Percentiles rank a stretch among this genome's conserved stretches.
Evolutionary conservation across 2,329 filamentous ascomycete species (phyloP).

Genomic region (Aspergillus oerlinghausenensis): DNA sequence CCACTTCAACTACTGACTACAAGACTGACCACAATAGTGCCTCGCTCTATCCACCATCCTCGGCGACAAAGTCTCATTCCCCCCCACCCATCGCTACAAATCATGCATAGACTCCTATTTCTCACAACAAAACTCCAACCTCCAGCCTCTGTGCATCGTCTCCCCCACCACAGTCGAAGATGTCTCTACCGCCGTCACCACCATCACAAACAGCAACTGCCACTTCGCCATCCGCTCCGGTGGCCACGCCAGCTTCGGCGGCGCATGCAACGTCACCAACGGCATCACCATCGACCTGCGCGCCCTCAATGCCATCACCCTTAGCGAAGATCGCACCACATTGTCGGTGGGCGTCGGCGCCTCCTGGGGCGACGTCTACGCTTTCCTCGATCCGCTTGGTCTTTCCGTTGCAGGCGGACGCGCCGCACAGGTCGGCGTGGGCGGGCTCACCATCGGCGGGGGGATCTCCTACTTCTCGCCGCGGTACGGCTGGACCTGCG

Average conservation of each 20-base stretch:
- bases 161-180: conserved; percentile 15
- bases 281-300: conserved; percentile 14
- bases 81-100: conserved; percentile 1
- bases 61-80: conserved; percentile 4
- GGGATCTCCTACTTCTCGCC: conserved; percentile 4
- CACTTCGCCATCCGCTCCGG: conserved; percentile 14
- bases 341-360: conserved; percentile 1
- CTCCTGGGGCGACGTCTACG: conserved; percentile 6
- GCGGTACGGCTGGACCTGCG: conserved; percentile 27
- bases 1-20: no score
- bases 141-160: conserved; percentile 18
- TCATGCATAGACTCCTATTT: conserved; percentile 10
- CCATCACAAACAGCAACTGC: conserved; percentile 7
- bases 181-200: conserved; percentile 11
- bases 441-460: conserved; percentile 11
- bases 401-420: conserved; percentile 18
- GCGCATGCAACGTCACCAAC: conserved; percentile 8
- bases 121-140: conserved; percentile 7
- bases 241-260: conserved; percentile 9
- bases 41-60: neutral
- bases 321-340: neutral
- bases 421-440: conserved; percentile 18
- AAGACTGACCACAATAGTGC: neutral
- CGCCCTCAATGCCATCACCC: conserved; percentile 1
- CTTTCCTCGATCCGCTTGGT: conserved; percentile 6